A percentile compares a stretch with the other conserved stretches of the same genome.
These are phyloP conservation scores for Cardamine chenopodiifolia DNA, from an alignment of 345 rosid genomes.

Conservation along the genomic window DNA sequence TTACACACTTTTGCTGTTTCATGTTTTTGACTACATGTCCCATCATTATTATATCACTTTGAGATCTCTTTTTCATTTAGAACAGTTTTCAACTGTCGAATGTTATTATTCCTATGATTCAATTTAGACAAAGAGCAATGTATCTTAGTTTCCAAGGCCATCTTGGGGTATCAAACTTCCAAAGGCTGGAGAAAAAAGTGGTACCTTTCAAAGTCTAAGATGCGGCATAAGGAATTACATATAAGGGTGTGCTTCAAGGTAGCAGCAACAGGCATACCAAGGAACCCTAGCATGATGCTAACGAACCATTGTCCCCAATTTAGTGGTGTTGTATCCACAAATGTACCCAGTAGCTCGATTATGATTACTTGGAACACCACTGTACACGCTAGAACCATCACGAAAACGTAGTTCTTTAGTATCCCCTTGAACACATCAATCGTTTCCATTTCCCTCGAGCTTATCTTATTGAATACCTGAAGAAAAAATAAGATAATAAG, in stretches of 20 bases:
- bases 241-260: constrained; percentile 66
- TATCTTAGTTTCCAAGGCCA: constrained; percentile 24
- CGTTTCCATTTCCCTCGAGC: constrained; percentile 82
- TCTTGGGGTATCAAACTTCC: constrained; percentile 23
- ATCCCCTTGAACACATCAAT: constrained; percentile 74
- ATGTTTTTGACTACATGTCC: not conserved
- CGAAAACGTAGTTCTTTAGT: constrained; percentile 63
- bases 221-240: constrained; percentile 12
- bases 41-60: not conserved
- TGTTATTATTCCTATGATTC: not conserved
- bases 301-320: constrained; percentile 75
- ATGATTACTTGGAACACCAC: constrained; percentile 69
- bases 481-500: not conserved
- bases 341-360: constrained; percentile 63
- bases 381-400: constrained; percentile 58
- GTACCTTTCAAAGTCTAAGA: not conserved
- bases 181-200: constrained; percentile 28
- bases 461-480: constrained; percentile 77
- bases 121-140: too few species aligned
- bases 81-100: not conserved
- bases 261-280: constrained; percentile 95
- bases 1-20: constrained; percentile 6
- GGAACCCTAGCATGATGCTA: constrained; percentile 74
- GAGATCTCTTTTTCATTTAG: not conserved
- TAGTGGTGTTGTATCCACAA: constrained; percentile 78